Percentiles rank a stretch among this genome's conserved stretches.
Conservation (phyloP, 2,329 filamentous ascomycete species). For the Tolypocladium pustulatum region DNA sequence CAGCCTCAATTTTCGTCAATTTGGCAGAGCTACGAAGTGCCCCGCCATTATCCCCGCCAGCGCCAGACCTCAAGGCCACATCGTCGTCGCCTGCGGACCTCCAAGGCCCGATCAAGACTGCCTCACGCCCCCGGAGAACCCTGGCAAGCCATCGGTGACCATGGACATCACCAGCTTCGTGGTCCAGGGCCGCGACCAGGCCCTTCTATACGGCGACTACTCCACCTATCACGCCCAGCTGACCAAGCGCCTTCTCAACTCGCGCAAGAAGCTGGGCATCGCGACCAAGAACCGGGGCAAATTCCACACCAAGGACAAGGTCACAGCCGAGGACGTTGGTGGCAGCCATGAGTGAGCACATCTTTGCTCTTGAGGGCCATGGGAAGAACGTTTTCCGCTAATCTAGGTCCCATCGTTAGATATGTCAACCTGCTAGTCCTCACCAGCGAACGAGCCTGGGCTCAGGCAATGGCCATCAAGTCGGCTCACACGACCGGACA, state of each 20-base stretch:
- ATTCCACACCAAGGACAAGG: slow-evolving; percentile 58
- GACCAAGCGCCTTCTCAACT: slow-evolving; percentile 69
- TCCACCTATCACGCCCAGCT: slow-evolving; percentile 72
- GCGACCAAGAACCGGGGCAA: slow-evolving; percentile 80
- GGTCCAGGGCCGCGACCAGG: slow-evolving; percentile 67
- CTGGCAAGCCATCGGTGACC: slow-evolving; percentile 2
- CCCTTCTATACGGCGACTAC: slow-evolving; percentile 82
- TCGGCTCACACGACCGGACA: slow-evolving; percentile 68
- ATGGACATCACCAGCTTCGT: slow-evolving; percentile 92
- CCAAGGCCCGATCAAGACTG: neutral
- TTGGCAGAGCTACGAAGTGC: neutral
- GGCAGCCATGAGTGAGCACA: slow-evolving; percentile 61
- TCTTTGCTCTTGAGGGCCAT: neutral
- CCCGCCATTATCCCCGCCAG: slow-evolving; percentile 1
- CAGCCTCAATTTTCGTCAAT: slow-evolving; percentile 3
- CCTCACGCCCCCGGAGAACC: neutral
- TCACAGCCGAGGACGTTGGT: slow-evolving; percentile 67
- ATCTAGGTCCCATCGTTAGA: slow-evolving; percentile 37
- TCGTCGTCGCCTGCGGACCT: neutral
- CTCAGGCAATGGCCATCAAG: slow-evolving; percentile 92
- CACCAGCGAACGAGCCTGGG: slow-evolving; percentile 84
- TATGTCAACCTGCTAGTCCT: slow-evolving; percentile 72
- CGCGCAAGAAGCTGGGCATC: slow-evolving; percentile 76
- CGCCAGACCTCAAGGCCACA: neutral
- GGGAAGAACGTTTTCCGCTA: neutral